Conservation (phyloP, 2,329 filamentous ascomycete species). For the Mariannaea sp. region DNA sequence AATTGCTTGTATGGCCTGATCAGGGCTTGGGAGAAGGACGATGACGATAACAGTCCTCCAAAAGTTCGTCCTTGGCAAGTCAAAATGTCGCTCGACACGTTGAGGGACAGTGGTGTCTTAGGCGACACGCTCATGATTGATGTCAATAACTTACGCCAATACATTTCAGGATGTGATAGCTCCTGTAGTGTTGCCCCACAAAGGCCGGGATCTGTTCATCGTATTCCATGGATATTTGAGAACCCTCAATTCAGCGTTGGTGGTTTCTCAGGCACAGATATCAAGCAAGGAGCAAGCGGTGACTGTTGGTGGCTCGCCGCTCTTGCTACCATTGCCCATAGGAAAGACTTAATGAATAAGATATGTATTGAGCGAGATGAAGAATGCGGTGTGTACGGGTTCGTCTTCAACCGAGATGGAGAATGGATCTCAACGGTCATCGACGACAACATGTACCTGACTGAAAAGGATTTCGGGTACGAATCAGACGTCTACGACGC, state of each 20-base stretch:
- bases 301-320: conserved; percentile 78
- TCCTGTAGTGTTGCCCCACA: conserved; percentile 6
- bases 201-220: conserved; percentile 47
- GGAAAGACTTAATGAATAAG: conserved; percentile 65
- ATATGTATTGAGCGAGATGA: conserved; percentile 72
- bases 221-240: conserved; percentile 51
- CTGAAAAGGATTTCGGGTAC: conserved; percentile 48
- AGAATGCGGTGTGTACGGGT: conserved; percentile 72
- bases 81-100: conserved; percentile 22
- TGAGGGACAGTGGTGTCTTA: conserved; percentile 21
- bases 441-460: conserved; percentile 64
- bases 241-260: conserved; percentile 48
- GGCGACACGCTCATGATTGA: conserved; percentile 22
- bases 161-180: conserved; percentile 9
- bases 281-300: conserved; percentile 56
- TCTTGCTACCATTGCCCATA: conserved; percentile 69
- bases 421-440: conserved; percentile 75
- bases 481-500: conserved; percentile 44
- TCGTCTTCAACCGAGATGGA: conserved; percentile 72
- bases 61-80: conserved; percentile 11
- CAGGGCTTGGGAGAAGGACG: conserved; percentile 23
- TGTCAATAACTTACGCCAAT: conserved; percentile 19
- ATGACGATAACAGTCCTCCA: conserved; percentile 5
- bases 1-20: conserved; percentile 47
- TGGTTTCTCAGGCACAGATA: conserved; percentile 48